Conservation (phyloP, 495 filamentous ascomycete genomes). For the Bathelium albidoporum region DNA sequence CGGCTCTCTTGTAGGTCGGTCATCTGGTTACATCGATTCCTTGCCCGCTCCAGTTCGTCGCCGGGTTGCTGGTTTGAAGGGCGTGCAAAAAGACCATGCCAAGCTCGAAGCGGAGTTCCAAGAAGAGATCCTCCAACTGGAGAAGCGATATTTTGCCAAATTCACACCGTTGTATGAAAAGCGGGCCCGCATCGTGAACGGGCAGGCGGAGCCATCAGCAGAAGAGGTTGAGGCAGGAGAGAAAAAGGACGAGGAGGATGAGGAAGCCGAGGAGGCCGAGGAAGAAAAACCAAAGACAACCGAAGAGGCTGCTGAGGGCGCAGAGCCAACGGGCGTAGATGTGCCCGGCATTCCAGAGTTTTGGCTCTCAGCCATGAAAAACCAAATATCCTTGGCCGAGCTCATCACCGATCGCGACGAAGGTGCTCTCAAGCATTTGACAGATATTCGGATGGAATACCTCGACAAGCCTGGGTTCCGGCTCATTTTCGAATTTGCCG, state of each 20-base stretch:
- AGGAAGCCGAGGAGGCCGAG: slow-evolving; percentile 45
- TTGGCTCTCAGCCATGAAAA: slow-evolving; percentile 99
- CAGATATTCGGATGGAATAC: slow-evolving; percentile 97
- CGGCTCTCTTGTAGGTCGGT: slow-evolving; percentile 81
- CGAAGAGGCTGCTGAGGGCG: slow-evolving; percentile 38
- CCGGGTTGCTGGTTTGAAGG: slow-evolving; percentile 89
- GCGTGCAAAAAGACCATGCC: slow-evolving; percentile 95
- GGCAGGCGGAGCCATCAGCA: slow-evolving; percentile 72
- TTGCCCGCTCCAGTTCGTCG: slow-evolving; percentile 79
- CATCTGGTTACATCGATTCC: slow-evolving; percentile 96
- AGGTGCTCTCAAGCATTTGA: slow-evolving; percentile 78
- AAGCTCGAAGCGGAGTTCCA: slow-evolving; percentile 98
- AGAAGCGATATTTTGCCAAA: slow-evolving; percentile 99
- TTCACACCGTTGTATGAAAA: slow-evolving; percentile 96
- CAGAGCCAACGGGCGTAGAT: slow-evolving; percentile 36
- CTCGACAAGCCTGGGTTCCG: slow-evolving; percentile 96
- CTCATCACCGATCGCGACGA: slow-evolving; percentile 98
- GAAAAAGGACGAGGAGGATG: slow-evolving; percentile 61
- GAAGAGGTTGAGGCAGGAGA: slow-evolving; percentile 79
- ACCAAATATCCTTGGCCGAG: slow-evolving; percentile 88
- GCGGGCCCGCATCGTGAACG: slow-evolving; percentile 89
- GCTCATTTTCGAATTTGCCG: slow-evolving; percentile 90
- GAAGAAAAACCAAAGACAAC: slow-evolving; percentile 20
- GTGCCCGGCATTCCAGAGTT: slow-evolving; percentile 88
- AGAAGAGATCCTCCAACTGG: slow-evolving; percentile 90